Percentiles rank a stretch among this genome's conserved stretches.
These are phyloP conservation scores for Tephrocybe sp. DNA, from an alignment of 768 basidiomycete genomes.

Conservation along the genomic window DNA sequence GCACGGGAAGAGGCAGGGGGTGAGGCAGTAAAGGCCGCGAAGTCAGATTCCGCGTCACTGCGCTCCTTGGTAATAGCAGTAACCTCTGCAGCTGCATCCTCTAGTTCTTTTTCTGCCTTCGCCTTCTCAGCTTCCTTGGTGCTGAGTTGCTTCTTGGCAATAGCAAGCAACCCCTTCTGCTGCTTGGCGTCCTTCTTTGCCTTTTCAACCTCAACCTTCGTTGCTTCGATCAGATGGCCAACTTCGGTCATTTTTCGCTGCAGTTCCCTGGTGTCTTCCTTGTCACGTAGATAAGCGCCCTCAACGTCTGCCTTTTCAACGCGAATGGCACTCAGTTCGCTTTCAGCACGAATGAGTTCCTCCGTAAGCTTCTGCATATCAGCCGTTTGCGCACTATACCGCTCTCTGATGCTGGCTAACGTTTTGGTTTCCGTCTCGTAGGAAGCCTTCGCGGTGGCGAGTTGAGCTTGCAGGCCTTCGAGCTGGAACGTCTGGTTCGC, in stretches of 20 bases:
- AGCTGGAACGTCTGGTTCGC: conserved; percentile 74
- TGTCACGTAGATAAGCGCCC: conserved; percentile 83
- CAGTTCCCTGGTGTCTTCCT: conserved; percentile 88
- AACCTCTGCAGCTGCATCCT: conserved; percentile 60
- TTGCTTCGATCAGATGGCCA: conserved; percentile 64
- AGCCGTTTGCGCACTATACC: conserved; percentile 62
- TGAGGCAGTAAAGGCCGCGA: conserved; percentile 31
- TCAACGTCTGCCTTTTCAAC: conserved; percentile 93
- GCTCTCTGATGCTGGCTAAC: conserved; percentile 66
- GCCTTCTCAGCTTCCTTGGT: conserved; percentile 78
- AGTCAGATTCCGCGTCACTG: conserved; percentile 52
- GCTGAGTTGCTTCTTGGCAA: conserved; percentile 90
- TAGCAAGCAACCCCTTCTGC: conserved; percentile 93
- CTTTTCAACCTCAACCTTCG: conserved; percentile 82
- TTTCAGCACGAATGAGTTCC: conserved; percentile 87
- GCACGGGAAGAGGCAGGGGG: conserved; percentile 26
- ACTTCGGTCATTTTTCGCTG: conserved; percentile 84
- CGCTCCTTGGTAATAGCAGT: conserved; percentile 53
- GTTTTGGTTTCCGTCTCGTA: conserved; percentile 84
- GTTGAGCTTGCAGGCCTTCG: conserved; percentile 77
- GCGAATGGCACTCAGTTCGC: conserved; percentile 84
- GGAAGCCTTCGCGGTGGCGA: conserved; percentile 79
- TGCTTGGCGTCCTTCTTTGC: conserved; percentile 92
- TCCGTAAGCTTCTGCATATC: conserved; percentile 72
- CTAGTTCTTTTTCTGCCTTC: conserved; percentile 70